Evolutionary conservation across 1,284 basidiomycete species (phyloP), one percentile per base, ranked within the genome.

Genomic region (Neonothopanus nambi): DNA sequence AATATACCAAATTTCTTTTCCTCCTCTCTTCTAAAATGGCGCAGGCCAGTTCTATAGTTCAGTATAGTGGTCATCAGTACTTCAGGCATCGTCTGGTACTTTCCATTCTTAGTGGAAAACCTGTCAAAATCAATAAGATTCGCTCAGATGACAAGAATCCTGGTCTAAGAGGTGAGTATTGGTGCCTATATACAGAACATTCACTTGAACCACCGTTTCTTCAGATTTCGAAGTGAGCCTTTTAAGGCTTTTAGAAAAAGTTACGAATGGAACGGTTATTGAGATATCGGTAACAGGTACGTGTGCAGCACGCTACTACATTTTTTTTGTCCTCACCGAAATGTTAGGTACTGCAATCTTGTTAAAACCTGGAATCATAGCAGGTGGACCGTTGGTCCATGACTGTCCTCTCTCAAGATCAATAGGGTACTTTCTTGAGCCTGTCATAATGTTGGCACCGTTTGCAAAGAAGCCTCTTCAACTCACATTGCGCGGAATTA

Each of bases 251-350:
- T 65, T 99, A 23, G 96, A 99, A 69, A 95, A 94, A 66, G 75
- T 93, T 2, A 97, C 95, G 3, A 98, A 99, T 78, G 97, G 97
- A 1, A 93, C 92, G 6, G 75, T 92, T 23, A 93, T 99, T 58
- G 97, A 99, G 68, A 99, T 99, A 53, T 96, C 93, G 2, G 90
- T 96, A 17, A 99, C 97, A 12, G 93, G 92, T 92, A 58, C 56
- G 80, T 64, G 35, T 44, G 42, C 8, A 35, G 33, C 48, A 21
- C 36, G 20, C 5, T 51, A 33, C 41, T 17, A 38, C 11, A 33
- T 23, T 12, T 53, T 55, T 42, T 37, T 30, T 28, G 4, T 33
- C 48, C 6, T 41, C 52, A 55, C 42, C 57, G 43, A 17, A 13
- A 47, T 33, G 39, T 15, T 59, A 93, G 93, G 95, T 76, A 97